A percentile compares a stretch with the other conserved stretches of the same genome.
phyloP scores from a whole-genome alignment of 148 eudicot species.

The Rhododendron henanense region DNA sequence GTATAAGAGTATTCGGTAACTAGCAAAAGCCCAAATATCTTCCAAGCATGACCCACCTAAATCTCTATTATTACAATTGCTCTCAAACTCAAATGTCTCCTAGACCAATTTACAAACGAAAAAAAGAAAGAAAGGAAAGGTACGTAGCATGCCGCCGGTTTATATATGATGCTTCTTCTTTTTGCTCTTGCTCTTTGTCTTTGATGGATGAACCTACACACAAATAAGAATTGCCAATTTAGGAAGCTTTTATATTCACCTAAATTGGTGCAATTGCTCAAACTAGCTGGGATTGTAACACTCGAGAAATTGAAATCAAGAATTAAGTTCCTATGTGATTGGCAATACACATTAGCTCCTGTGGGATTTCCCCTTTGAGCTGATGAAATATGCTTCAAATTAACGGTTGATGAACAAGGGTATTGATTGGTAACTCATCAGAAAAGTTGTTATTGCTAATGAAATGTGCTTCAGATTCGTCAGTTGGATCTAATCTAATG shows the following conservation, averaged over 20 bases:
- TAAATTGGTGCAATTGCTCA: conserved; percentile 43
- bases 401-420: too few relatives aligned
- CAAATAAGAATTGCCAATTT: too few relatives aligned
- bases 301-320: conserved; percentile 46
- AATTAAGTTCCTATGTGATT: conserved; percentile 40
- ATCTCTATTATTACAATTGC: too few relatives aligned
- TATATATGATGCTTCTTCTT: background rate
- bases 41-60: too few relatives aligned
- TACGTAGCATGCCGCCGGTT: too few relatives aligned
- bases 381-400: conserved; percentile 6
- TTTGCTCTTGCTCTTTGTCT: background rate
- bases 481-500: conserved; percentile 23
- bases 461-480: conserved; percentile 35
- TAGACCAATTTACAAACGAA: too few relatives aligned
- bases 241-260: background rate
- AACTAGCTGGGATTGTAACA: conserved; percentile 44
- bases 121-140: too few relatives aligned
- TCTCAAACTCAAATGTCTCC: too few relatives aligned
- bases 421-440: too few relatives aligned
- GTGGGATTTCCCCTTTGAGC: conserved; percentile 49
- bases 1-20: too few relatives aligned
- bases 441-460: conserved; percentile 47
- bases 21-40: too few relatives aligned
- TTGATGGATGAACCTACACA: background rate
- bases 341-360: conserved; percentile 37